A percentile compares a stretch with the other conserved stretches of the same genome.
Conservation (phyloP, 768 basidiomycete genomes). For the Rhodotorula graminis region DNA sequence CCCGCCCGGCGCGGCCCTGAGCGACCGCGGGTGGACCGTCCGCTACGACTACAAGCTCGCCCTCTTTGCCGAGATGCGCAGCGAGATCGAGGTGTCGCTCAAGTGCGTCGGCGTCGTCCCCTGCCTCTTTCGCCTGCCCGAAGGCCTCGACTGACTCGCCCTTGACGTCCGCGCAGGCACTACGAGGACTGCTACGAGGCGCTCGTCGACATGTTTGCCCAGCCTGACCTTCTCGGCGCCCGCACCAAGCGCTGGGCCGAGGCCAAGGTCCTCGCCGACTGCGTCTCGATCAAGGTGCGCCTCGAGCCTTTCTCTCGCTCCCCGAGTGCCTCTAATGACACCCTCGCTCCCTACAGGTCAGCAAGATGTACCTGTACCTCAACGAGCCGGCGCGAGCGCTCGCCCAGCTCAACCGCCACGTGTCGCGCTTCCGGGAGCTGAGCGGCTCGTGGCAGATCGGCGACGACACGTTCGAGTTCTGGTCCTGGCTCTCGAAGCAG, state of each 20-base stretch:
- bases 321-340: not conserved
- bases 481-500: slow-evolving; percentile 95
- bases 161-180: slow-evolving; percentile 56
- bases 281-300: slow-evolving; percentile 77
- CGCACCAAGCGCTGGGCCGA: slow-evolving; percentile 98
- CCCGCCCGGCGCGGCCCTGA: slow-evolving; percentile 17
- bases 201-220: slow-evolving; percentile 80
- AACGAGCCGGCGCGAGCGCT: slow-evolving; percentile 76
- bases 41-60: slow-evolving; percentile 98
- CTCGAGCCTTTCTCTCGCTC: not conserved
- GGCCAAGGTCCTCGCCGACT: slow-evolving; percentile 92
- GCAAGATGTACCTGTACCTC: slow-evolving; percentile 85
- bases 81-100: slow-evolving; percentile 84
- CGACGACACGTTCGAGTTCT: slow-evolving; percentile 92
- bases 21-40: slow-evolving; percentile 88
- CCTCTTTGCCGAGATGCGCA: slow-evolving; percentile 88
- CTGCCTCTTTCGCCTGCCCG: not conserved
- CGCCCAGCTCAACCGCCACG: slow-evolving; percentile 76
- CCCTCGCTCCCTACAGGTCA: slow-evolving; percentile 56
- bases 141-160: not conserved
- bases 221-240: slow-evolving; percentile 72
- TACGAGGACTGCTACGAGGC: slow-evolving; percentile 88
- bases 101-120: slow-evolving; percentile 57
- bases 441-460: slow-evolving; percentile 85
- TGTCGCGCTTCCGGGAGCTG: slow-evolving; percentile 78